These are phyloP conservation scores for Diaporthe nobilis DNA, from an alignment of 2,329 filamentous ascomycete species.

Conservation along the genomic window DNA sequence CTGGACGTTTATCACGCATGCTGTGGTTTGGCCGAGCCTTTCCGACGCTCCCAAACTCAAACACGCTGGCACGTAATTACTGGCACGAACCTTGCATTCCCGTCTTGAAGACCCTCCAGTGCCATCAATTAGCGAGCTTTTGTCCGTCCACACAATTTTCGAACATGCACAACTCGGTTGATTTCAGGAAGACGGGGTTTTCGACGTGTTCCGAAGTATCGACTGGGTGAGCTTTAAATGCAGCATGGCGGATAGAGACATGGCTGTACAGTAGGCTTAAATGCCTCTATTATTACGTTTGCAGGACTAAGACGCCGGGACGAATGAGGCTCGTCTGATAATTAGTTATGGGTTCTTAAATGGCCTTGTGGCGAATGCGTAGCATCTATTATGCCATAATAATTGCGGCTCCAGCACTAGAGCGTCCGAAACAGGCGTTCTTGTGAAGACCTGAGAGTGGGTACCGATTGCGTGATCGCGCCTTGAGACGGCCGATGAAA, in stretches of 20 bases:
- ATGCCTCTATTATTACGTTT: background rate
- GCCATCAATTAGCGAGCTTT: background rate
- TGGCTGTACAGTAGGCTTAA: background rate
- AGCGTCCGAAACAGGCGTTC: background rate
- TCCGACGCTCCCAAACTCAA: background rate
- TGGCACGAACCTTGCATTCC: background rate
- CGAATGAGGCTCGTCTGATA: no score
- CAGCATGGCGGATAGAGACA: background rate
- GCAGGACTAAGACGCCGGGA: background rate
- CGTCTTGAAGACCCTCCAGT: no score
- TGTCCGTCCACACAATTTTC: no score
- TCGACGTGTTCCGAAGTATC: background rate
- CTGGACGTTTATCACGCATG: background rate
- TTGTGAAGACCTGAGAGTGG: slow-evolving; percentile 7
- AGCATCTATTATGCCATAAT: slow-evolving; percentile 18
- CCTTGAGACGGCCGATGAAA: slow-evolving; percentile 22
- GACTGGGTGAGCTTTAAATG: background rate
- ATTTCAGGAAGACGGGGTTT: background rate
- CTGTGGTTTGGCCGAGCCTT: background rate
- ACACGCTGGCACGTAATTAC: background rate
- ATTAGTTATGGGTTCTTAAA: background rate
- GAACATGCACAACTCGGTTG: background rate
- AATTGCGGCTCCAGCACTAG: slow-evolving; percentile 15
- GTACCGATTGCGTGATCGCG: slow-evolving; percentile 27
- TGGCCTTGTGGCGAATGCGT: slow-evolving; percentile 9